Conservation (phyloP, 2,329 filamentous ascomycete species). For the Phialophora chinensis region DNA sequence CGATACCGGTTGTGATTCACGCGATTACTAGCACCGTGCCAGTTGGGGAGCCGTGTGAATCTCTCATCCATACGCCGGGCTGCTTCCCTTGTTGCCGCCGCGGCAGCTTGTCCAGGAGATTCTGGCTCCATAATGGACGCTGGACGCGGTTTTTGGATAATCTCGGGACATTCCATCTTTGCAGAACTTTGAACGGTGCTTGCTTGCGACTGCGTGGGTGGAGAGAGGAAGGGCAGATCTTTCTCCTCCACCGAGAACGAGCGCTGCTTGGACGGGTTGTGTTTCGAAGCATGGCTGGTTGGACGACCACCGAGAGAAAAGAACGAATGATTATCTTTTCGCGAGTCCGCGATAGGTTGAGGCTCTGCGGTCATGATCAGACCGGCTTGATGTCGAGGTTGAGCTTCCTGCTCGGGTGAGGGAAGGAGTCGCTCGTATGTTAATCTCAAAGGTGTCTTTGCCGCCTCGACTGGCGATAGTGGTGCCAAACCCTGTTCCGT, state of each 20-base stretch:
- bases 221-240: not conserved
- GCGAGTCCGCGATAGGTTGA: too few species aligned
- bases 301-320: not conserved
- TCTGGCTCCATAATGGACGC: not conserved
- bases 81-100: not conserved
- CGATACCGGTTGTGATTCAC: not conserved
- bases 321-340: not conserved
- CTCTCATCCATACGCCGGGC: not conserved
- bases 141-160: not conserved
- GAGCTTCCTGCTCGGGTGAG: not conserved
- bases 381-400: not conserved
- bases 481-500: not conserved
- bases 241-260: conserved; percentile 1
- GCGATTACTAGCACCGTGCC: not conserved
- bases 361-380: not conserved
- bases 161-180: not conserved
- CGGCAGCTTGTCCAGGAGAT: not conserved
- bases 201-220: not conserved
- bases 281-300: not conserved
- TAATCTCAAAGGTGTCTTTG: not conserved
- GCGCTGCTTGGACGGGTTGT: not conserved
- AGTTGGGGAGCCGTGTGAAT: not conserved
- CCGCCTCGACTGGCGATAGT: not conserved
- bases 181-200: not conserved
- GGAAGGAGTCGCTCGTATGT: not conserved